Conservation (phyloP, 1,284 basidiomycete genomes). For the Phylloboletellus chloephorus region DNA sequence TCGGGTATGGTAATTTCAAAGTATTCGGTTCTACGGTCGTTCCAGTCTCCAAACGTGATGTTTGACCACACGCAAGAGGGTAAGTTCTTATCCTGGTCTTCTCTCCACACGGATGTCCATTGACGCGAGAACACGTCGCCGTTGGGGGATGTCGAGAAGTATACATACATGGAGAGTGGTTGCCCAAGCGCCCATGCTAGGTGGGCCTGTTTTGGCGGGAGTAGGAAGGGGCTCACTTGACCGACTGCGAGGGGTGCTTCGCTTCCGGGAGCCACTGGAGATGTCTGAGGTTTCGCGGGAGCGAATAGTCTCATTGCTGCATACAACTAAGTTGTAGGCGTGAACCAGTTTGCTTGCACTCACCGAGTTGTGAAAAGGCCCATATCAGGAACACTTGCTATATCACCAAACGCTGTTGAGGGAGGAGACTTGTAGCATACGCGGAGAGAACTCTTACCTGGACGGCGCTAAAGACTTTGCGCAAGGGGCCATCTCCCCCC, state of each 20-base stretch:
- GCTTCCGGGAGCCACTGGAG: slow-evolving; percentile 20
- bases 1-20: slow-evolving; percentile 69
- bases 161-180: slow-evolving; percentile 67
- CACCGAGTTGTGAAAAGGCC: slow-evolving; percentile 59
- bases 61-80: slow-evolving; percentile 77
- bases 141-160: slow-evolving; percentile 61
- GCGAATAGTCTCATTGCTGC: slow-evolving; percentile 44
- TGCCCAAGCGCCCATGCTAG: slow-evolving; percentile 58
- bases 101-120: slow-evolving; percentile 43
- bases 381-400: slow-evolving; percentile 66
- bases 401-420: slow-evolving; percentile 7
- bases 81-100: slow-evolving; percentile 46
- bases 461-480: slow-evolving; percentile 21
- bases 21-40: slow-evolving; percentile 59
- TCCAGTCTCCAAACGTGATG: slow-evolving; percentile 80
- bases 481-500: slow-evolving; percentile 19
- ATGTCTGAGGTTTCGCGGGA: slow-evolving; percentile 27
- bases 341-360: slow-evolving; percentile 18
- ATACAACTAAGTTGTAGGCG: slow-evolving; percentile 4
- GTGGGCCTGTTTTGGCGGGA: slow-evolving; percentile 48
- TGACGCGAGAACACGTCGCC: slow-evolving; percentile 55
- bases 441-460: slow-evolving; percentile 21
- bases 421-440: not conserved
- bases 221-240: slow-evolving; percentile 37
- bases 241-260: slow-evolving; percentile 24